Evolutionary conservation across 1,139 yeast species (phyloP).

Genomic region (Hemisphaericaspora subhashii): DNA sequence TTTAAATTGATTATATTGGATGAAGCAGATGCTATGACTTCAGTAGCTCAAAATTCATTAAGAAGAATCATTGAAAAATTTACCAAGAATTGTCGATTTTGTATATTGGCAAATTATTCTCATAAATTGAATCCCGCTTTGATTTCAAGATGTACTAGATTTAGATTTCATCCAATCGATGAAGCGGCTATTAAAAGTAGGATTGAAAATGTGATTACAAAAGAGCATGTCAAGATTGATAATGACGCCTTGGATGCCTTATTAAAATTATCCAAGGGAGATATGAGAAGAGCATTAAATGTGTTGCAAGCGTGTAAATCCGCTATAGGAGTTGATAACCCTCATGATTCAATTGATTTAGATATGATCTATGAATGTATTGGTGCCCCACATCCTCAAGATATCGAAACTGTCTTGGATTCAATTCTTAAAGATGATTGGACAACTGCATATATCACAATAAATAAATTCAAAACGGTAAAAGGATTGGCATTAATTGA

Average conservation of each 20-base stretch:
- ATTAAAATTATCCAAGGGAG: conserved; percentile 76
- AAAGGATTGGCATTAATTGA: conserved; percentile 92
- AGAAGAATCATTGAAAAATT: conserved; percentile 91
- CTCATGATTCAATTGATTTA: conserved; percentile 57
- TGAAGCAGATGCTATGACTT: conserved; percentile 99
- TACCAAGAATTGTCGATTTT: conserved; percentile 92
- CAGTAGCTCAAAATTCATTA: conserved; percentile 89
- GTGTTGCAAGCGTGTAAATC: conserved; percentile 94
- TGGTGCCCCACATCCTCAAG: conserved; percentile 93
- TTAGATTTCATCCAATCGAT: conserved; percentile 84
- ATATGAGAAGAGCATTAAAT: conserved; percentile 93
- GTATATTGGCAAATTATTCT: conserved; percentile 93
- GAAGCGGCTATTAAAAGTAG: conserved; percentile 67
- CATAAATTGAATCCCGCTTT: conserved; percentile 95
- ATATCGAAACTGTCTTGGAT: conserved; percentile 71
- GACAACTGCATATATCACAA: conserved; percentile 71
- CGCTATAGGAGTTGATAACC: conserved; percentile 50
- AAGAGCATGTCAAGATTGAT: conserved; percentile 61
- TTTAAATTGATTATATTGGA: conserved; percentile 91
- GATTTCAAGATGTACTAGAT: conserved; percentile 90
- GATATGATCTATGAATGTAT: conserved; percentile 89
- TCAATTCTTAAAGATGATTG: conserved; percentile 85
- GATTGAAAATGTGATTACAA: conserved; percentile 63
- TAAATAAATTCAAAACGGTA: conserved; percentile 58
- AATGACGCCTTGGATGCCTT: conserved; percentile 66